Evolutionary conservation across 768 basidiomycete species (phyloP).

Genomic region (Erythrobasidium yunnanense): DNA sequence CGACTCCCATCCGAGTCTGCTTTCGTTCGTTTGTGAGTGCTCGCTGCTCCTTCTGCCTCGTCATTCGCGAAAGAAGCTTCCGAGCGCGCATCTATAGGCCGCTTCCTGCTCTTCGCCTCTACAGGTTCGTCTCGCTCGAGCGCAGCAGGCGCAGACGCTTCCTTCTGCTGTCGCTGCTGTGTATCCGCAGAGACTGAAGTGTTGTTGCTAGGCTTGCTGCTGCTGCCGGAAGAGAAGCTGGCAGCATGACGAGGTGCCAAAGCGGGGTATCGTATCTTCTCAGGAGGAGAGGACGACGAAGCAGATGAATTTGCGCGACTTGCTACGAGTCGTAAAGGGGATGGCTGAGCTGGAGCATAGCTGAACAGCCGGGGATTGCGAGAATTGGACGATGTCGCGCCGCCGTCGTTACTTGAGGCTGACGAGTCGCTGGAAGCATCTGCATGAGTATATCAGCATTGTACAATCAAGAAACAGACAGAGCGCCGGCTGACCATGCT

Average conservation of each 20-base stretch:
- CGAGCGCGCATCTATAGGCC: neutral
- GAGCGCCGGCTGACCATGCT: no score
- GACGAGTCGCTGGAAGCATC: no score
- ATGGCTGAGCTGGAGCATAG: neutral
- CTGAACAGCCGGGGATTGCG: no score
- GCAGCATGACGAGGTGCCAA: neutral
- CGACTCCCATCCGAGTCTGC: neutral
- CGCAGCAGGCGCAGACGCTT: neutral
- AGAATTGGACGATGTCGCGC: no score
- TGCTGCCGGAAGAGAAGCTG: neutral
- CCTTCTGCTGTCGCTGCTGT: neutral
- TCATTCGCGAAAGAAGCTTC: neutral
- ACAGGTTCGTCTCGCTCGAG: no score
- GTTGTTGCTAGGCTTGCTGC: neutral
- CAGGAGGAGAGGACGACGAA: neutral
- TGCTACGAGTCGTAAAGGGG: neutral
- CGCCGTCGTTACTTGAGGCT: no score
- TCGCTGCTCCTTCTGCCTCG: neutral
- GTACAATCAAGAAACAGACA: no score
- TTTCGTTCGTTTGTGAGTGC: neutral
- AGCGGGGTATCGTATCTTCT: neutral
- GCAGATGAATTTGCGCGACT: neutral
- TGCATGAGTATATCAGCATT: no score
- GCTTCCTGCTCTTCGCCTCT: neutral
- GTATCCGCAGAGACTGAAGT: no score